Evolutionary conservation across 371 early-diverging fungal genomes (phyloP), one percentile per base, ranked within the genome.

Genomic region (Chytridium lagenaria): DNA sequence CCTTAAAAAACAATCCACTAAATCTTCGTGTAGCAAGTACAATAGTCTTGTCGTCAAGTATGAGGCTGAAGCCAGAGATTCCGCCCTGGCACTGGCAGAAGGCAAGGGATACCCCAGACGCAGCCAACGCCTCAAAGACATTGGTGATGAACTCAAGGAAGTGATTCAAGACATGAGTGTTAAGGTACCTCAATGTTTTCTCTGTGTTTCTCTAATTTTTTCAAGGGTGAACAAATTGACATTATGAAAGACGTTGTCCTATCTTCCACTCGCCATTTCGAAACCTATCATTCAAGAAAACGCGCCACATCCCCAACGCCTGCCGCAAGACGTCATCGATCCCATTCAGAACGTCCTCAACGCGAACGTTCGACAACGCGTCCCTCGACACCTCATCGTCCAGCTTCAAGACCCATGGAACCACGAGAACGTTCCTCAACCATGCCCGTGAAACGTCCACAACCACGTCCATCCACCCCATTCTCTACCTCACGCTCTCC

Each of bases 141-240:
- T 83, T 50, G 82, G 83, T 15, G 82, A 84, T 63, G 78, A 79
- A 23, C 74, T 85, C 38, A 75, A 81, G 23, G 68, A 78, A 19
- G 77, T 82, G 12, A 85, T 85, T 50, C 80, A 76, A 38, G 75
- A 65, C 57, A 83, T 85, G 84, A 84, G 84, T 49, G 63, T 72
- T 2, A 85, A 85, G 76, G 82, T 82, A n/a, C n/a, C n/a, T n/a
- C n/a, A 57, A 10, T 28, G 1, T 67, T 28, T 50, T 30, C 51
- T 50, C 40, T 12, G 38, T 26, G 16, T 51, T 37, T 28, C 31
- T 2, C 26, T 5, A 30, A 28, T 7, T 7, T 1, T 23, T 70
- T 26, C 55, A 12, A 37, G 83, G 68, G 82, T 2, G 86, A 85
- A 44, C 86, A 85, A 76, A 81, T 85, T 31, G 64, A 71, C 44